Percentiles rank a stretch among this genome's conserved stretches.
These are phyloP conservation scores for Solanum phureja DNA, from an alignment of 257 asterid genomes.

Conservation along the genomic window DNA sequence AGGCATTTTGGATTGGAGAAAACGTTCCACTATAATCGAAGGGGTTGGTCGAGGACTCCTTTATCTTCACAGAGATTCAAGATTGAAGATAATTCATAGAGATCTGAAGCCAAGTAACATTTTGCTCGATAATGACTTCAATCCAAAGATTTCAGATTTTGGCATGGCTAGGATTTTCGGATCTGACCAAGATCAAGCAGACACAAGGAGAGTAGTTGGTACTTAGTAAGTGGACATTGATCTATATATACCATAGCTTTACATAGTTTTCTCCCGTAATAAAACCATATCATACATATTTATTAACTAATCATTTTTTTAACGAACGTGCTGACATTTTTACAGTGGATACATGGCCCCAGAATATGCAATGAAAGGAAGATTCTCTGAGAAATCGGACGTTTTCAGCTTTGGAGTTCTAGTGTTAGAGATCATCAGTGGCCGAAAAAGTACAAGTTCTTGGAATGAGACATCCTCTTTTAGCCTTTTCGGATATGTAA, in stretches of 20 bases:
- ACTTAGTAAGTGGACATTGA: constrained; percentile 38
- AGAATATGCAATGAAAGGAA: constrained; percentile 63
- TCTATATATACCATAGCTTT: not conserved
- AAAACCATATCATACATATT: not conserved
- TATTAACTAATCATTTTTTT: not conserved
- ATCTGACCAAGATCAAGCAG: constrained; percentile 28
- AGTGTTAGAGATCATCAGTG: constrained; percentile 44
- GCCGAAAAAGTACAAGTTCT: constrained; percentile 38
- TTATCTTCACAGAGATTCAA: constrained; percentile 57
- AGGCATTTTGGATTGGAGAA: constrained; percentile 14
- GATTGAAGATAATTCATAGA: constrained; percentile 45
- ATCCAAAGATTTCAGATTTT: constrained; percentile 60
- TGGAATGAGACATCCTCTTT: constrained; percentile 24
- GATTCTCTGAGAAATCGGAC: constrained; percentile 43
- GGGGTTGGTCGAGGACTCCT: constrained; percentile 51
- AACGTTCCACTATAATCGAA: constrained; percentile 19
- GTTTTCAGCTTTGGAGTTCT: constrained; percentile 53
- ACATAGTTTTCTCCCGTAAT: not conserved
- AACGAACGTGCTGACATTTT: not conserved
- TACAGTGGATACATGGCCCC: constrained; percentile 68
- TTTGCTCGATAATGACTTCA: constrained; percentile 43
- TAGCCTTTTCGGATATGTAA: constrained; percentile 55
- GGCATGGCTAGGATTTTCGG: constrained; percentile 56
- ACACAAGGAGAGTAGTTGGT: constrained; percentile 47
- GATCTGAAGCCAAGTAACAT: constrained; percentile 45